Evolutionary conservation across 139 green algal species (phyloP), one percentile per base, ranked within the genome.

Genomic region (Tetradesmus lagerheimii): DNA sequence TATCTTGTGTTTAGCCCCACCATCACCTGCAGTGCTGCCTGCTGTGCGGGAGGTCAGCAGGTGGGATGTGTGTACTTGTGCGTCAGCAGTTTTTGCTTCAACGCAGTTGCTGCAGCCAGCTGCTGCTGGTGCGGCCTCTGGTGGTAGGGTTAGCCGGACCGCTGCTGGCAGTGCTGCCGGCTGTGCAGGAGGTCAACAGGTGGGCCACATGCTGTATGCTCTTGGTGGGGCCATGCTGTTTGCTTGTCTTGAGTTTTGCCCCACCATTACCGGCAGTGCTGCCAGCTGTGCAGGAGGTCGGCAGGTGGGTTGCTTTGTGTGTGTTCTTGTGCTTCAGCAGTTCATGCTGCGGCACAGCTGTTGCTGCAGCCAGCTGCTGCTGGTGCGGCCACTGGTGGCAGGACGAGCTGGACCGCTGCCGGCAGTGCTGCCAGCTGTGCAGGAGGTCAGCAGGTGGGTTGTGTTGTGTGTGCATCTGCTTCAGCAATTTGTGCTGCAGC

Each of bases 281-380:
- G n/a, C 89, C 89, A 15, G 89, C 89, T 31, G 43, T 84, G 41
- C 76, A 81, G 35, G 34, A 66, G 25, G 78, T 80, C 4, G 75
- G 14, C 78, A 92, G 89, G 89, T 92, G 43, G 25, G 80, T 74
- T 74, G 2, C 6, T n/a, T n/a, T 34, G 62, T 5, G 11, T 2
- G 15, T 74, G 23, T n/a, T n/a, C n/a, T n/a, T n/a, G n/a, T n/a
- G n/a, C n/a, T n/a, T n/a, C n/a, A n/a, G n/a, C n/a, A n/a, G 62
- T 5, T 15, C 62, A 74, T 5, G 62, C 11, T 74, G 62, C 43
- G 11, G n/a, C n/a, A 74, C 62, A 74, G 62, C 11, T 27, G 62
- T n/a, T 4, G 27, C 25, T 15, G 0, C 3, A 79, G 15, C 18
- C 38, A 66, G 18, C 75, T 43, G 16, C 39, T 83, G 47, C 23